These are phyloP conservation scores for Breviolum minutum DNA, from an alignment of 73 alveolate genomes.

Conservation along the genomic window DNA sequence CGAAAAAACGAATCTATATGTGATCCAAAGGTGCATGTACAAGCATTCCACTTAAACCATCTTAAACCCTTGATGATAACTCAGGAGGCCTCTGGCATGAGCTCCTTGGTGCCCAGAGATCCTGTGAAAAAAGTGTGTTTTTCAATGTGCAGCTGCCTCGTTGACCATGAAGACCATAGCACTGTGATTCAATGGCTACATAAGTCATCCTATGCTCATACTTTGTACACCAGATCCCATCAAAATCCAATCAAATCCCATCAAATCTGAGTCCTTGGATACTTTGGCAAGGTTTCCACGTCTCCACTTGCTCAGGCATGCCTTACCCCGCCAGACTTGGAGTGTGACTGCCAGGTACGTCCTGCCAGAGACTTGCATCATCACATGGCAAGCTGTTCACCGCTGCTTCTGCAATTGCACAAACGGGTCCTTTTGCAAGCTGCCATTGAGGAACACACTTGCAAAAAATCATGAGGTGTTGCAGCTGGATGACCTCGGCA, in stretches of 20 bases:
- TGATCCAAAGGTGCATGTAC: too few relatives aligned
- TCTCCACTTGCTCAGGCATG: neutral
- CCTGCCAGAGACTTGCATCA: neutral
- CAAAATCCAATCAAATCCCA: too few relatives aligned
- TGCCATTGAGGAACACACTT: conserved; percentile 49
- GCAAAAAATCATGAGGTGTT: conserved; percentile 15
- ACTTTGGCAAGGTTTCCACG: neutral
- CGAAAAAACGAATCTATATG: too few relatives aligned
- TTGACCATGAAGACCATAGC: too few relatives aligned
- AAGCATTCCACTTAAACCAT: neutral
- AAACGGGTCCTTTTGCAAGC: conserved; percentile 18
- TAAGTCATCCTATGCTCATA: too few relatives aligned
- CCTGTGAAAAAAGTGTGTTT: neutral
- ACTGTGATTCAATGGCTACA: too few relatives aligned
- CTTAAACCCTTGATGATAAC: neutral
- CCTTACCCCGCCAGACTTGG: neutral
- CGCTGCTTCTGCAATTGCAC: neutral
- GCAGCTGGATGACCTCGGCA: neutral
- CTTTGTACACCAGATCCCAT: too few relatives aligned
- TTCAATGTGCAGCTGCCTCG: too few relatives aligned
- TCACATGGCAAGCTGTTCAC: neutral
- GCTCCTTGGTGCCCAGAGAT: conserved; percentile 16
- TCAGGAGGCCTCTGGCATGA: neutral
- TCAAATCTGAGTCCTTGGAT: neutral
- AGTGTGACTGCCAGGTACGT: conserved; percentile 3